Percentiles rank a stretch among this genome's conserved stretches.
These are phyloP conservation scores for Lentinula raphanica DNA, from an alignment of 768 basidiomycete genomes.

Conservation along the genomic window DNA sequence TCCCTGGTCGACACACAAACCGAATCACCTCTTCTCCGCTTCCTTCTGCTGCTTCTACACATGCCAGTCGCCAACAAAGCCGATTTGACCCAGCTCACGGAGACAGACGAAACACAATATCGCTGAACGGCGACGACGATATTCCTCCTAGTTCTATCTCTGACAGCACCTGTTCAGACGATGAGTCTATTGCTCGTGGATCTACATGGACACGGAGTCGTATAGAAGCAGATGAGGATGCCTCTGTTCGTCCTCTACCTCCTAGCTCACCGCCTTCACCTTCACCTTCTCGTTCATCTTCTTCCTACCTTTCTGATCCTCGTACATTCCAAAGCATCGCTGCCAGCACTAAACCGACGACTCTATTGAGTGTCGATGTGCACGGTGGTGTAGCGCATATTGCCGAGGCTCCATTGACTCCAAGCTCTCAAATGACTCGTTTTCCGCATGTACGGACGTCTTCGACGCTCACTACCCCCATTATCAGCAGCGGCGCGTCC, in stretches of 20 bases:
- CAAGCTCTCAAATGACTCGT: conserved; percentile 47
- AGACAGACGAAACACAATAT: conserved; percentile 52
- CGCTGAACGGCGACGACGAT: conserved; percentile 56
- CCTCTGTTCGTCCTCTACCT: conserved; percentile 83
- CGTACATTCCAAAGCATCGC: conserved; percentile 78
- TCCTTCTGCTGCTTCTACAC: conserved; percentile 22
- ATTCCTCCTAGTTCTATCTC: conserved; percentile 30
- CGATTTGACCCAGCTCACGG: conserved; percentile 27
- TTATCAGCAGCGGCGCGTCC: conserved; percentile 45
- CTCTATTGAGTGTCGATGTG: conserved; percentile 84
- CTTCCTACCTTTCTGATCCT: conserved; percentile 76
- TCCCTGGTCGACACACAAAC: conserved; percentile 29
- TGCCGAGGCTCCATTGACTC: conserved; percentile 73
- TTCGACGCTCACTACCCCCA: conserved; percentile 43
- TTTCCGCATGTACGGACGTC: conserved; percentile 58
- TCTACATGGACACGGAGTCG: conserved; percentile 80
- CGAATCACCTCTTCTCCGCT: conserved; percentile 41
- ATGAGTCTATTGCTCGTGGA: conserved; percentile 57
- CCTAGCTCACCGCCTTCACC: conserved; percentile 87
- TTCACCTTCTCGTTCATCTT: conserved; percentile 77
- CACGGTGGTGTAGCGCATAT: conserved; percentile 85
- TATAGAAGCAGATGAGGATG: conserved; percentile 90
- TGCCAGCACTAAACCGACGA: conserved; percentile 93
- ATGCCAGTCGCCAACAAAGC: conserved; percentile 24
- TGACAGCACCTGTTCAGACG: conserved; percentile 42